Evolutionary conservation across 225 moss, liverwort and hornwort species (phyloP).

Genomic region (Neckera pumila): DNA sequence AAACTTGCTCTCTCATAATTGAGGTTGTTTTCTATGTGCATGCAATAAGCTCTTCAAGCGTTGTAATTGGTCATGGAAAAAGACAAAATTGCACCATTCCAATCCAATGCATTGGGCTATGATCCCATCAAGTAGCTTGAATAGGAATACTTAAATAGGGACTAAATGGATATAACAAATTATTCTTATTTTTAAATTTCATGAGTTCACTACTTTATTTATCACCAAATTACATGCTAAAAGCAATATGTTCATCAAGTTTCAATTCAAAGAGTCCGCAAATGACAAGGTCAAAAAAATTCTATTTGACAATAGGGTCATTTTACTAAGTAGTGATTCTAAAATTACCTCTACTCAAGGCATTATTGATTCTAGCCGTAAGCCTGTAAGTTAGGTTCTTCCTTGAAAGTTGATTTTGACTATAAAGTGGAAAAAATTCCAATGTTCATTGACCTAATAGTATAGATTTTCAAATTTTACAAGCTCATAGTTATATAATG

Average conservation of each 20-base stretch:
- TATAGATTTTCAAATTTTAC: background rate
- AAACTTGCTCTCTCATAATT: background rate
- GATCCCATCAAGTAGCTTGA: background rate
- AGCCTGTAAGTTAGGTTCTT: background rate
- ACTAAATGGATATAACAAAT: background rate
- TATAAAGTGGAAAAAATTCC: accelerated
- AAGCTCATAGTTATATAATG: background rate
- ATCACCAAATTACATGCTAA: background rate
- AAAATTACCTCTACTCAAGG: accelerated
- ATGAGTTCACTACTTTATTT: background rate
- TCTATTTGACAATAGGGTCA: background rate
- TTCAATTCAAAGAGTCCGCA: background rate
- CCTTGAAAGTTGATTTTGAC: background rate
- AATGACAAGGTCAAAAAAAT: background rate
- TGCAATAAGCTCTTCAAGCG: accelerated
- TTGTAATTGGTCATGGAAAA: background rate
- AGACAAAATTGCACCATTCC: background rate
- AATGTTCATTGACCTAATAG: background rate
- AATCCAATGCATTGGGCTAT: background rate
- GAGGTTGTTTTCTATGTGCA: background rate
- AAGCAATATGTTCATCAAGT: background rate
- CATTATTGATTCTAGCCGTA: background rate
- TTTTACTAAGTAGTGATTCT: accelerated
- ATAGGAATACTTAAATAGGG: background rate
- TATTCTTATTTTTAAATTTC: background rate